Evolutionary conservation across 805 yeast species (phyloP).

Genomic region (Suhomyces sp.): DNA sequence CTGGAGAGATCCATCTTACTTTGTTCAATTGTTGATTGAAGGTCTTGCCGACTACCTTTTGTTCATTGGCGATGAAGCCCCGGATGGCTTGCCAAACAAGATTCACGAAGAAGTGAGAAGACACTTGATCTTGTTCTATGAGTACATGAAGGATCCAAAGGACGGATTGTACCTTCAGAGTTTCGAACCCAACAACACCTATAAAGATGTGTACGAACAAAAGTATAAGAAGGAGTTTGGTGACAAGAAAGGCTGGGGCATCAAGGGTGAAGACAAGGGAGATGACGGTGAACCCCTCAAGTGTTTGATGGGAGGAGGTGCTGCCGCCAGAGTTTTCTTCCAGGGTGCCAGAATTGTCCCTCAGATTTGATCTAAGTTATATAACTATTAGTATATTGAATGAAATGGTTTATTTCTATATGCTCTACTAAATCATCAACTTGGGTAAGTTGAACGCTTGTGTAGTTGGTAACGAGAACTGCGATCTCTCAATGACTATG

Average conservation of each 20-base stretch:
- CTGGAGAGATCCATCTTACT: constrained; percentile 64
- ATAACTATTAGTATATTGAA: neutral
- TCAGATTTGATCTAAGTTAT: constrained; percentile 16
- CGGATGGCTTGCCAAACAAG: constrained; percentile 32
- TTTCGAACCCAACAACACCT: constrained; percentile 56
- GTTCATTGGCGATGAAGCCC: constrained; percentile 43
- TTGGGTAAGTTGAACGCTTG: constrained; percentile 67
- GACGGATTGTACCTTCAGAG: constrained; percentile 60
- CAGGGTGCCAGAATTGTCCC: constrained; percentile 59
- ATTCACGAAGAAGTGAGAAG: constrained; percentile 46
- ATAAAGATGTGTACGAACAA: constrained; percentile 45
- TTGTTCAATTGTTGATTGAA: constrained; percentile 61
- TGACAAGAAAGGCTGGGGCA: constrained; percentile 47
- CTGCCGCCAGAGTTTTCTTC: constrained; percentile 68
- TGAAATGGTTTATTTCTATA: neutral
- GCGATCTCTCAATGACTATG: constrained; percentile 75
- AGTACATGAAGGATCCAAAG: constrained; percentile 52
- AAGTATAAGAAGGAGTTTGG: constrained; percentile 54
- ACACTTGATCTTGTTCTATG: constrained; percentile 55
- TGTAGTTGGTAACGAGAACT: constrained; percentile 50
- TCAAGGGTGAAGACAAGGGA: constrained; percentile 52
- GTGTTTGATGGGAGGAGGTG: constrained; percentile 58
- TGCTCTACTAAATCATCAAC: constrained; percentile 38
- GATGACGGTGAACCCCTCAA: constrained; percentile 44
- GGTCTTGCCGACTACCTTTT: constrained; percentile 65